Evolutionary conservation across 129 eudicot genomes (phyloP).

Genomic region (Pittosporum tobira): DNA sequence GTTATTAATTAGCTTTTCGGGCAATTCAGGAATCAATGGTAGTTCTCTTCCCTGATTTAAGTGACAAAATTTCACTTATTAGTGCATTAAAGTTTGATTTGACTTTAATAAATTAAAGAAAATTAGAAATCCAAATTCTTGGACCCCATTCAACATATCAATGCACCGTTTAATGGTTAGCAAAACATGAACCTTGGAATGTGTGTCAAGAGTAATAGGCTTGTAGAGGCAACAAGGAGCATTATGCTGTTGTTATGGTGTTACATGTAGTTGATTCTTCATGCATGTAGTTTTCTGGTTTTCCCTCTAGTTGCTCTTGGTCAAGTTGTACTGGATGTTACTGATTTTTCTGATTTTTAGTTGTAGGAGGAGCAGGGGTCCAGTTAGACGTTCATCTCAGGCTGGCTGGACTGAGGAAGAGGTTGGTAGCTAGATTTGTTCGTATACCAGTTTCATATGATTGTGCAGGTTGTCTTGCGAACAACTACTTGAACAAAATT

Average conservation of each 20-base stretch:
- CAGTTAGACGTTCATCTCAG: slow-evolving; percentile 65
- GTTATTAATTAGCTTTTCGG: too few relatives aligned
- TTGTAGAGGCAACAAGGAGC: neutral
- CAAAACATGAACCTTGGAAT: neutral
- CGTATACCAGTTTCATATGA: neutral
- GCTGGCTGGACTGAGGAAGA: slow-evolving; percentile 92
- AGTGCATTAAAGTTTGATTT: neutral
- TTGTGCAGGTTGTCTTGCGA: neutral
- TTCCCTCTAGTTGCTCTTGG: neutral
- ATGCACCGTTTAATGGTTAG: neutral
- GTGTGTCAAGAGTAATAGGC: neutral
- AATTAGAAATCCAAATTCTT: neutral
- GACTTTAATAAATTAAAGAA: neutral
- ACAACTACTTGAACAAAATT: neutral
- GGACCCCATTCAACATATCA: neutral
- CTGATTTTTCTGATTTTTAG: slow-evolving; percentile 4
- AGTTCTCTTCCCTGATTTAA: neutral
- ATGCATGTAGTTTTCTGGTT: neutral
- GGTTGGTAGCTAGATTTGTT: slow-evolving; percentile 32
- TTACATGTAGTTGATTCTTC: neutral
- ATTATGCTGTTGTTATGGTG: neutral
- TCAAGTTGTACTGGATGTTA: neutral
- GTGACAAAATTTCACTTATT: neutral
- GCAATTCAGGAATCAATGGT: neutral
- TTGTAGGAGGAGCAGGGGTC: slow-evolving; percentile 29